Evolutionary conservation across 305 asterid genomes (phyloP).

Genomic region (Stenogyne calaminthoides): DNA sequence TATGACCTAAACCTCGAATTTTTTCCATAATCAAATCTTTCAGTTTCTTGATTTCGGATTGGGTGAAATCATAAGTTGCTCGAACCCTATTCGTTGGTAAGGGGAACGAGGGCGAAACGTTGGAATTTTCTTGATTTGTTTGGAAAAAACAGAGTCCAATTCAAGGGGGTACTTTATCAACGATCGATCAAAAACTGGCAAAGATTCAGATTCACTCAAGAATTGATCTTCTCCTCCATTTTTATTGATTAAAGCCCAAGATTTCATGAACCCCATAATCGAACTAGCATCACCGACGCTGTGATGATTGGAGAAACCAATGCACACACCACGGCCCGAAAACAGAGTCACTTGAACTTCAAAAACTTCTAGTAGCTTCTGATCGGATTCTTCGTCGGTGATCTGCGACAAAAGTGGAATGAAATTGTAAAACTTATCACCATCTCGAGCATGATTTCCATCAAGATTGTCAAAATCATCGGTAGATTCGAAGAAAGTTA

Average conservation of each 20-base stretch:
- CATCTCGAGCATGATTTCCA: slow-evolving; percentile 31
- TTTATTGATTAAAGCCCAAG: slow-evolving; percentile 38
- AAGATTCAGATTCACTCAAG: background rate
- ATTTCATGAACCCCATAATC: slow-evolving; percentile 43
- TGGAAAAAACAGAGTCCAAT: background rate
- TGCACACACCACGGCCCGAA: slow-evolving; percentile 43
- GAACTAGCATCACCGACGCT: slow-evolving; percentile 46
- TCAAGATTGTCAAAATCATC: slow-evolving; percentile 38
- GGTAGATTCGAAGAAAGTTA: slow-evolving; percentile 1
- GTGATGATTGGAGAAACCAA: slow-evolving; percentile 54
- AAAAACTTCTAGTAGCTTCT: too few relatives aligned
- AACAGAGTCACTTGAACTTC: slow-evolving; percentile 47
- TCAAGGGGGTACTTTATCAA: slow-evolving; percentile 29
- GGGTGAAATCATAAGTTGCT: slow-evolving; percentile 33
- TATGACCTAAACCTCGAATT: slow-evolving; percentile 3
- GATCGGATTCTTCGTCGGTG: background rate
- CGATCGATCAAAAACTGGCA: slow-evolving; percentile 29
- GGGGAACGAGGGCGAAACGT: background rate
- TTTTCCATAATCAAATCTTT: slow-evolving; percentile 28
- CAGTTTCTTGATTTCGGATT: slow-evolving; percentile 32
- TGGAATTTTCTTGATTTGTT: background rate
- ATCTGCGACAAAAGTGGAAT: slow-evolving; percentile 37
- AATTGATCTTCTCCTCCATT: slow-evolving; percentile 21
- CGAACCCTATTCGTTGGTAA: slow-evolving; percentile 33
- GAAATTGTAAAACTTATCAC: slow-evolving; percentile 46